Base-by-base conservation (phyloP, 208 protist genomes). In the Acanthamoeba sp. region DNA sequence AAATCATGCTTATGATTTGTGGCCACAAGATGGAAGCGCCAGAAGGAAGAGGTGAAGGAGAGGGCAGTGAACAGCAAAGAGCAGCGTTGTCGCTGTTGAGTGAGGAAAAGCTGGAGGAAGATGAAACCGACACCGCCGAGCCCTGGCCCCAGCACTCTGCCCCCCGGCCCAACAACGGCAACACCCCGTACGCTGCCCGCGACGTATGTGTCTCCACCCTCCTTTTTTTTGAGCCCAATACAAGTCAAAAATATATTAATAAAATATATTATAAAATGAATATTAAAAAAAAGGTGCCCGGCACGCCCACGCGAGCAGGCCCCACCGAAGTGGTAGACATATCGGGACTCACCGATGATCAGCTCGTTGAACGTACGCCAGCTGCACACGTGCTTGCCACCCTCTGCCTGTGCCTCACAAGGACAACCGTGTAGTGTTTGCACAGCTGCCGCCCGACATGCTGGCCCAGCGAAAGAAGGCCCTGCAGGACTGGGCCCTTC, bases 91-190 rank as follows among this genome's bases (percentile, higher is more conserved):
- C 78, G 24, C 45, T 87, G 7, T 45, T 87, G 20, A 87, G 78
- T 36, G 78, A 87, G 48, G 78, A 87, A 20, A 87, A 87, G 45
- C 9, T 87, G n/a, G 78, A 87, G 42, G 78, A 87, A 27, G 78
- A 87, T 38, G 76, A 85, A 10, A 24, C 2, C 42, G 76, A 85
- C 12, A n/a, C 22, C 20, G 4, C 5, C 12, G 3, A 36, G 36
- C 34, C 24, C 7, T 10, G 36, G 10, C 64, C 18, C 4, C 34
- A 24, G n/a, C 32, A 78, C 12, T 9, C 36, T 16, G 27, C 34
- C 6, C 69, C 5, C 0, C 59, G 9, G 27, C 59, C n/a, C n/a
- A 34, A 29, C 27, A 66, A 66, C 7, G 69, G 34, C 69, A 38
- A 45, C 38, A 59, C 45, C 9, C 76, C 76, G 32, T 85, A 38